Base-by-base conservation (phyloP, 257 asterid species). In the Anisodus acutangulus region DNA sequence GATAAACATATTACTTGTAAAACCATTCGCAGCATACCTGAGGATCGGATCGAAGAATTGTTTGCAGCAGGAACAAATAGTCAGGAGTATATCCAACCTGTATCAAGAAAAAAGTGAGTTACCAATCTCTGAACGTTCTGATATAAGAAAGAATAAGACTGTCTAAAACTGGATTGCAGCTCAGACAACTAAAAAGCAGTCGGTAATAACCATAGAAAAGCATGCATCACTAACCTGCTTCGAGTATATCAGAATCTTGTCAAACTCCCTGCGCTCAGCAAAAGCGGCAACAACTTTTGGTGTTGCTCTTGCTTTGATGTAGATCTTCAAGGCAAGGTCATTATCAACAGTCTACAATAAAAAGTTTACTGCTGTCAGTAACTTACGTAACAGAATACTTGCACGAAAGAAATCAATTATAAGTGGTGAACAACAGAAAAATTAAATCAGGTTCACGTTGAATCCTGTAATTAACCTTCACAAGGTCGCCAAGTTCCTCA, bases 401-500 rank as follows among this genome's bases (percentile, higher is more conserved):
- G 51, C 82, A 79, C 83, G 39, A 82, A 78, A 66, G 81, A 45
- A 81, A 83, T 17, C 63, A 49, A 49, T 8, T 26, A 15, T 13
- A 53, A 78, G 66, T 15, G 6, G 31, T 78, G 60, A 9, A 53
- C 66, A 53, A 15, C 82, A 54, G 49, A 78, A 78, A 78, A 31
- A 76, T 7, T 4, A 1, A 76, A 74, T 76, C 45, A 4, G 16
- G n/a, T 22, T 12, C 3, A 74, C 4, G 43, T 9, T 22, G 6
- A 47, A 84, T n/a, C 79, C 59, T 54, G 64, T 83, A 58, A 63
- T 85, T 85, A 72, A 97, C 99, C 98, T 97, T 97, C 90, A 97
- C 99, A 84, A 97, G 98, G 87, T 97, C 99, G 81, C 99, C 99
- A 86, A 97, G 98, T 86, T 97, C 99, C 94, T 97, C 99, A 26